These are phyloP conservation scores for Dioscorea dumetorum DNA, from an alignment of 106 monocot genomes.

Conservation along the genomic window DNA sequence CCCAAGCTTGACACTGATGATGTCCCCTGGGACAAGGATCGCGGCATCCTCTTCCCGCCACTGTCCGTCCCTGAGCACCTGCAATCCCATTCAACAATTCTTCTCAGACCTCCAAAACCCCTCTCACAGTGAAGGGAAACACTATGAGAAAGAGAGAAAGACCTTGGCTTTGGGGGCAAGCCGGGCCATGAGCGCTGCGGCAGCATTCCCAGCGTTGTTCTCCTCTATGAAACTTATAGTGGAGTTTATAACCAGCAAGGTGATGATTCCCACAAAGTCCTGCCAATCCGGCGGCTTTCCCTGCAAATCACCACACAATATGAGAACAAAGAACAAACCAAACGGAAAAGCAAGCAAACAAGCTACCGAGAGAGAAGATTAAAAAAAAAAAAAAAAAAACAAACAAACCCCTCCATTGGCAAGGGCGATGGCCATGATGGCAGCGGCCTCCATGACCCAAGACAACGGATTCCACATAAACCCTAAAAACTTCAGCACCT, in stretches of 20 bases:
- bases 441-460: constrained; percentile 99
- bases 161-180: constrained; percentile 84
- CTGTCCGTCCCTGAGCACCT: constrained; percentile 75
- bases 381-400: not conserved
- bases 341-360: not conserved
- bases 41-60: constrained; percentile 84
- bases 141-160: no score
- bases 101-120: no score
- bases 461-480: constrained; percentile 99
- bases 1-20: constrained; percentile 85
- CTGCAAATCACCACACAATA: constrained; percentile 22
- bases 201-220: constrained; percentile 81
- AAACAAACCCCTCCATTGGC: constrained; percentile 92
- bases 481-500: constrained; percentile 79
- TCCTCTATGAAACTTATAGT: constrained; percentile 91
- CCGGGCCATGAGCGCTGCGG: constrained; percentile 78
- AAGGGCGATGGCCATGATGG: constrained; percentile 96
- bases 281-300: constrained; percentile 97
- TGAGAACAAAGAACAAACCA: not conserved
- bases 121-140: not conserved
- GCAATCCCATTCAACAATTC: not conserved
- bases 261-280: constrained; percentile 86
- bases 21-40: constrained; percentile 77
- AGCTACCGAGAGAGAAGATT: not conserved
- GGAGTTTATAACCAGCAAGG: constrained; percentile 70